Evolutionary conservation across 2,329 filamentous ascomycete species (phyloP), one percentile per base, ranked within the genome.

Genomic region (Cyclaneusma minus): DNA sequence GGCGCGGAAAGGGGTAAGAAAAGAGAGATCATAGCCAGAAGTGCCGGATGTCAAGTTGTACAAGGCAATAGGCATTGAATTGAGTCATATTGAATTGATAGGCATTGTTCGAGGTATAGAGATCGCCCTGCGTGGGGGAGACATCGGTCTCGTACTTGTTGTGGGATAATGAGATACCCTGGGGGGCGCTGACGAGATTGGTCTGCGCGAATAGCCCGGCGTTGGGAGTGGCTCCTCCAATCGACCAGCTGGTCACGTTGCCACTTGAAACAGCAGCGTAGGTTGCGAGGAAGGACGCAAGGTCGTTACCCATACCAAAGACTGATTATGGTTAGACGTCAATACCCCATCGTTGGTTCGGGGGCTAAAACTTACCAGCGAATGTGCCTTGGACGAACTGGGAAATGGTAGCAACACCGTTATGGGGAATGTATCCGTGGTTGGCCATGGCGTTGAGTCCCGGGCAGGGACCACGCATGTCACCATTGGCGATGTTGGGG

Each of bases 31-130:
- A 18, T 43, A 43, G 20, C 34, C 24, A 13, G 20, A 20, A 6
- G 20, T 35, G 18, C 54, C 55, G 24, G 50, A 51, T n/a, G 20
- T 54, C 51, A 10, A 45, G 38, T 3, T 49, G 48, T 34, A 45
- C 43, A 37, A 53, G 45, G 38, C 64, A 60, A 33, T 61, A 45
- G 10, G 58, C 51, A 40, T 56, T 49, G 36, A 66, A 68, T 24
- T 60, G 55, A 8, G 51, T 49, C 47, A 68, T 52, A 40, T 66
- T 60, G 44, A 69, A 50, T 11, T 54, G 55, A 28, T 55, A 56
- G 27, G 55, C 54, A 34, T 69, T 56, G n/a, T n/a, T n/a, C n/a
- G n/a, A n/a, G n/a, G n/a, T n/a, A n/a, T n/a, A n/a, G 3, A 40
- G 29, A 26, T 47, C 44, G 11, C 33, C 38, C 7, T 37, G 38